These are phyloP conservation scores for Berberis thunbergii DNA, from an alignment of 164 flowering plant genomes.

Conservation along the genomic window DNA sequence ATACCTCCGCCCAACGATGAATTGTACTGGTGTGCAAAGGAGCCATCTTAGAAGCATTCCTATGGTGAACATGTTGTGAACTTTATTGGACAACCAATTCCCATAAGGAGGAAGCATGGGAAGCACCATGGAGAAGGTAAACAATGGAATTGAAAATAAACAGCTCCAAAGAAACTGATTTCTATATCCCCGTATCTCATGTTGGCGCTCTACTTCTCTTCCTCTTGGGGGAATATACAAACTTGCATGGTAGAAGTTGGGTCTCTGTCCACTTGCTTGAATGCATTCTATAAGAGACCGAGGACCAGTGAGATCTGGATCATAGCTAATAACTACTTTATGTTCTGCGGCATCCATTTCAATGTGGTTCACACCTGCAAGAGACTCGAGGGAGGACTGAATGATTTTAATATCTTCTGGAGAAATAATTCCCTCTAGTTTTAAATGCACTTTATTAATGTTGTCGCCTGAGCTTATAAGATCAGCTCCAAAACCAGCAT, in stretches of 20 bases:
- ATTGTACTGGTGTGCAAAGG: constrained; percentile 88
- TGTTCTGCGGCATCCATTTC: constrained; percentile 49
- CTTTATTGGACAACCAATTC: constrained; percentile 55
- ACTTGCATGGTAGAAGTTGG: constrained; percentile 43
- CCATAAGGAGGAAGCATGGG: constrained; percentile 92
- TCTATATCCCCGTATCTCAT: constrained; percentile 46
- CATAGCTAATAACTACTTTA: constrained; percentile 52
- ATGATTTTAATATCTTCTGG: constrained; percentile 32
- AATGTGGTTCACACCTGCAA: constrained; percentile 59
- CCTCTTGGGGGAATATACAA: constrained; percentile 50
- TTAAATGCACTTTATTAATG: constrained; percentile 56
- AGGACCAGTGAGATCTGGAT: constrained; percentile 75
- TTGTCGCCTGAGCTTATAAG: constrained; percentile 65
- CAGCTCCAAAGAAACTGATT: constrained; percentile 72
- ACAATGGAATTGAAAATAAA: constrained; percentile 72
- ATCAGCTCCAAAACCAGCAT: constrained; percentile 89
- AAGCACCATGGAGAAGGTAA: constrained; percentile 76
- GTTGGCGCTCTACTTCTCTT: constrained; percentile 51
- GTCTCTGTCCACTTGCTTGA: constrained; percentile 37
- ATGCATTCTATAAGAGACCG: constrained; percentile 62
- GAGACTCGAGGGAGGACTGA: constrained; percentile 40
- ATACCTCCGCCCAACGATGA: constrained; percentile 77
- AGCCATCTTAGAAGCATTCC: constrained; percentile 84
- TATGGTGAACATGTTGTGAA: constrained; percentile 62
- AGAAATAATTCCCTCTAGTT: constrained; percentile 52